Evolutionary conservation across 192 early-diverging fungal species (phyloP).

Genomic region (Neocallimastix lanati): DNA sequence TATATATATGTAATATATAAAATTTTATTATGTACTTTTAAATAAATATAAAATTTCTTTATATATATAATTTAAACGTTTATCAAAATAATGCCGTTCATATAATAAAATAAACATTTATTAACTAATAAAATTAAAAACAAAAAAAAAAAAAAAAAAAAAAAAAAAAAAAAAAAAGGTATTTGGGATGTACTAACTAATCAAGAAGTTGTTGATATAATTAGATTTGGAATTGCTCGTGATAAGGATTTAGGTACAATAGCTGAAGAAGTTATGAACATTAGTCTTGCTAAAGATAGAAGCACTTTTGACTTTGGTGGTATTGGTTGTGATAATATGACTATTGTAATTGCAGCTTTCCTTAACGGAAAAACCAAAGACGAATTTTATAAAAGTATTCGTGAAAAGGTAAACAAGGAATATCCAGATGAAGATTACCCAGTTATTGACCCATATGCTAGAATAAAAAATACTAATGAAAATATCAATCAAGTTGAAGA

Average conservation of each 20-base stretch:
- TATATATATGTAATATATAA: no score
- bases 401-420: background rate
- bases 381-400: constrained; percentile 19
- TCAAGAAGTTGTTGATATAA: constrained; percentile 68
- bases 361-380: constrained; percentile 57
- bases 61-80: no score
- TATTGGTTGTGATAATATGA: constrained; percentile 99
- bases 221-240: constrained; percentile 46
- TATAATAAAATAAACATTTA: background rate
- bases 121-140: no score
- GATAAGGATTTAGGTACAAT: constrained; percentile 40
- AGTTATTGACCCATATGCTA: background rate
- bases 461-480: background rate
- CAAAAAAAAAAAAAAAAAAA: constrained; percentile 17
- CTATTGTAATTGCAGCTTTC: constrained; percentile 74
- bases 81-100: no score
- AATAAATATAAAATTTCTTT: no score
- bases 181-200: constrained; percentile 97
- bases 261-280: constrained; percentile 80
- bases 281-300: constrained; percentile 67
- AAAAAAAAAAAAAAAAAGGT: constrained; percentile 32
- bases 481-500: background rate
- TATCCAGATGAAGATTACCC: background rate
- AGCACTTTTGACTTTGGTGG: constrained; percentile 52
- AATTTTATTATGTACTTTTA: no score